Evolutionary conservation across 306 rosid species (phyloP).

Genomic region (Gleditsia sinensis): DNA sequence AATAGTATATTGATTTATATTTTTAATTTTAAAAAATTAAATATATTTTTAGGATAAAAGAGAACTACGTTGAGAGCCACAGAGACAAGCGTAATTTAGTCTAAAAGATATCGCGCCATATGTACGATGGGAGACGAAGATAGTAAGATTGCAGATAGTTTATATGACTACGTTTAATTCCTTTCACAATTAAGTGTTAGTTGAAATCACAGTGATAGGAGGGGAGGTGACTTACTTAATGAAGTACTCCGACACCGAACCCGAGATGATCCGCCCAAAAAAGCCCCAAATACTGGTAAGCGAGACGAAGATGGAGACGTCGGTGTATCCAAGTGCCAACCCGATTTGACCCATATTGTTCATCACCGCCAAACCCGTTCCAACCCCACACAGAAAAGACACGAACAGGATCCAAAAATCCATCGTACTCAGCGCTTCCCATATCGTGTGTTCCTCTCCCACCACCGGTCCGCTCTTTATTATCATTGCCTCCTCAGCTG

Average conservation of each 20-base stretch:
- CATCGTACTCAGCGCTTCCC: slow-evolving; percentile 53
- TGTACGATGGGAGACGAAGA: too few relatives aligned
- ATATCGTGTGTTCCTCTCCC: slow-evolving; percentile 87
- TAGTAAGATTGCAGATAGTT: neutral
- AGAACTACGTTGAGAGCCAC: too few relatives aligned
- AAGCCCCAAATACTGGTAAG: slow-evolving; percentile 68
- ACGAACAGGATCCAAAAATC: slow-evolving; percentile 92
- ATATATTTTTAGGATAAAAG: too few relatives aligned
- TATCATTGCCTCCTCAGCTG: neutral
- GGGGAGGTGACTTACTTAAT: slow-evolving; percentile 53
- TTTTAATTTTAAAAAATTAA: too few relatives aligned
- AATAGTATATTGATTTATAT: too few relatives aligned
- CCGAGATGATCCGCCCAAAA: slow-evolving; percentile 64
- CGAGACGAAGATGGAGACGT: slow-evolving; percentile 67
- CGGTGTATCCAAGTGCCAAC: slow-evolving; percentile 63
- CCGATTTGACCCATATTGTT: slow-evolving; percentile 83
- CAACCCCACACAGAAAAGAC: slow-evolving; percentile 90
- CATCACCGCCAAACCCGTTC: slow-evolving; percentile 82
- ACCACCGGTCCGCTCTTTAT: slow-evolving; percentile 42
- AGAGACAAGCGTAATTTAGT: too few relatives aligned
- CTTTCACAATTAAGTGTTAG: too few relatives aligned
- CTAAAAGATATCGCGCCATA: too few relatives aligned
- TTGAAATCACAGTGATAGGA: too few relatives aligned
- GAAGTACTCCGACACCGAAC: slow-evolving; percentile 62
- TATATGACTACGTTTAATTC: neutral